Evolutionary conservation across 345 rosid genomes (phyloP), one percentile per base, ranked within the genome.

Genomic region (Lumnitzera racemosa): DNA sequence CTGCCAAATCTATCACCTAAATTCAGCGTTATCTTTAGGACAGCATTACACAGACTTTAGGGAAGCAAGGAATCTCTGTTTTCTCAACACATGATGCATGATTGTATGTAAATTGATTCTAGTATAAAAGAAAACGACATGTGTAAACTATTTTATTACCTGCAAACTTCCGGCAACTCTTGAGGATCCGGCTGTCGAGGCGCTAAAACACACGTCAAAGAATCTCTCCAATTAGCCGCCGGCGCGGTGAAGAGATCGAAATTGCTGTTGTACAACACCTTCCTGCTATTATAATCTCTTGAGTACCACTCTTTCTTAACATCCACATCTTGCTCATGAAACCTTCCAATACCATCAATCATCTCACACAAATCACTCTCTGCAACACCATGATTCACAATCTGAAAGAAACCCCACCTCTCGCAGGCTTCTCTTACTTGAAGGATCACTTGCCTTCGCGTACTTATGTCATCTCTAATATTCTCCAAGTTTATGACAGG

Each of bases 161-260:
- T 78, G 78, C 85, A 84, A 2, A 71, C 68, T 41, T 62, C 47
- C 13, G 87, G 90, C 49, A 85, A 51, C 2, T 82, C 83, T 24
- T 85, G 69, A 1, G 58, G 76, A 13, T 61, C 55, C 1, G 80
- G 82, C 50, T 27, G 31, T 27, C 31, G 1, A 2, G 80, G 83
- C 24, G 67, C 66, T 66, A 72, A 65, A 58, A 9, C 36, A 46
- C 67, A 57, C 11, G 15, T 2, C 15, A 72, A 12, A 3, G 80
- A 27, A 24, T 78, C 80, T 51, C 77, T 72, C 83, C 83, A 75
- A 14, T 64, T 60, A 25, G 73, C 70, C 0, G 70, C 68, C 10
- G 51, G 55, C 15, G 77, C 15, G 11, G 7, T 6, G 16, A 24
- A 67, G 47, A 78, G 23, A 59, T 75, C 69, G 49, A 66, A 53